Conservation (phyloP, 2,329 filamentous ascomycete species). For the Colletotrichum agaves region DNA sequence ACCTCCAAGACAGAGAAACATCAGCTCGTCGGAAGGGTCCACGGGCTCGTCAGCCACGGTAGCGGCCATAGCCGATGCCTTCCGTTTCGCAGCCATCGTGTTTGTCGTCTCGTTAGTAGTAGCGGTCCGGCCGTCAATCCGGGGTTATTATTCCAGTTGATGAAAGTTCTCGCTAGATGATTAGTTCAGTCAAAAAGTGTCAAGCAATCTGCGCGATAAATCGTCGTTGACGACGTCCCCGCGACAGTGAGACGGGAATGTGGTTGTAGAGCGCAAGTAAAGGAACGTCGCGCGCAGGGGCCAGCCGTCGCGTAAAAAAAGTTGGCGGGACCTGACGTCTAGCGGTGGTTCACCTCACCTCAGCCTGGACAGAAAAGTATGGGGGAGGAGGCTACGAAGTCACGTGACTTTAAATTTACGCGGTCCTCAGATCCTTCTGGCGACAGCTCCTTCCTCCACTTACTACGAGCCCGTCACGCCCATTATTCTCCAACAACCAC, state of each 20-base stretch:
- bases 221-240: slow-evolving; percentile 13
- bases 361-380: slow-evolving; percentile 9
- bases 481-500: slow-evolving; percentile 18
- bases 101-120: slow-evolving; percentile 5
- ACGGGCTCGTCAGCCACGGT: slow-evolving; percentile 79
- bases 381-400: slow-evolving; percentile 25
- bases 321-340: slow-evolving; percentile 14
- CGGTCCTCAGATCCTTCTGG: slow-evolving; percentile 17
- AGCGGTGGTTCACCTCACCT: slow-evolving; percentile 6
- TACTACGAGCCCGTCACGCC: slow-evolving; percentile 14
- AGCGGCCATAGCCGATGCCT: slow-evolving; percentile 77
- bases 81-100: slow-evolving; percentile 91
- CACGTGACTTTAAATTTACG: slow-evolving; percentile 56
- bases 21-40: slow-evolving; percentile 92
- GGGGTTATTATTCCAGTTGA: not conserved
- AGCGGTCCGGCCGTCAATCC: not conserved
- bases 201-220: slow-evolving; percentile 1
- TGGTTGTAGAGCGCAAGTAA: slow-evolving; percentile 18
- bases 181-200: slow-evolving; percentile 22
- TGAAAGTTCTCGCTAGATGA: not conserved
- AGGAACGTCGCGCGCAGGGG: slow-evolving; percentile 32
- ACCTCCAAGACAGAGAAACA: slow-evolving; percentile 92
- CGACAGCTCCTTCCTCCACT: slow-evolving; percentile 35
- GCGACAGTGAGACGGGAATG: not conserved
- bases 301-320: slow-evolving; percentile 29